Percentiles rank a stretch among this genome's conserved stretches.
Evolutionary conservation across 768 basidiomycete genomes (phyloP).

Genomic region (Mycena amicta): DNA sequence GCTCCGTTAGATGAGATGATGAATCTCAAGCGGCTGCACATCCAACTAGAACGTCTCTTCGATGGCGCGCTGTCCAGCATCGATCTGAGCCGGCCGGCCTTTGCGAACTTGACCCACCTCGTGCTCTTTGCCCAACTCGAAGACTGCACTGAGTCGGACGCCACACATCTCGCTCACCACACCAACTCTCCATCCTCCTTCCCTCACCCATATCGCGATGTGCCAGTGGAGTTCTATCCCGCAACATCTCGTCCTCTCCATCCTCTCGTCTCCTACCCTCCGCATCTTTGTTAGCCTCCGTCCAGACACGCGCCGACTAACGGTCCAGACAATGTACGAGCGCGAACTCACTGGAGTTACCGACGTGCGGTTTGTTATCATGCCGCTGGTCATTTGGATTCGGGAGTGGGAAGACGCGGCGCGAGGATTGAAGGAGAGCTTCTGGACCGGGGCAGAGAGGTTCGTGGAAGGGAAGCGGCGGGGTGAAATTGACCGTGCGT

Average conservation of each 20-base stretch:
- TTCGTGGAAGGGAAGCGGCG: not conserved
- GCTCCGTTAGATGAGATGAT: not conserved
- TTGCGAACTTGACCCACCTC: not conserved
- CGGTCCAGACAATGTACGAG: slow-evolving; percentile 1
- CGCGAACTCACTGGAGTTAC: not conserved
- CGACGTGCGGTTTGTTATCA: not conserved
- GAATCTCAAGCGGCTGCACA: not conserved
- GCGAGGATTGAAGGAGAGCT: not conserved
- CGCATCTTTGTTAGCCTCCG: not conserved
- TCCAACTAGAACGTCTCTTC: not conserved
- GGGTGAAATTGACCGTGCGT: not conserved
- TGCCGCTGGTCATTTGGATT: not conserved
- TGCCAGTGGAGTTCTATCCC: not conserved
- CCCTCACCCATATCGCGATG: not conserved
- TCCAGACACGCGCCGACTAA: not conserved
- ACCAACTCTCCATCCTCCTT: not conserved
- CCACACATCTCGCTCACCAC: not conserved
- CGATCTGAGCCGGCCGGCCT: not conserved
- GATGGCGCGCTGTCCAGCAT: not conserved
- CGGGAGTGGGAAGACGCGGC: not conserved
- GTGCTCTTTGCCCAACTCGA: not conserved
- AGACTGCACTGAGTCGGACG: not conserved
- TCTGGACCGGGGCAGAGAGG: not conserved
- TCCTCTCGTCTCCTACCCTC: not conserved
- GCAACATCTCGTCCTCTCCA: not conserved